Percentiles rank a stretch among this genome's conserved stretches.
These are phyloP conservation scores for Aspergillus pseudoterreus DNA, from an alignment of 2,329 filamentous ascomycete genomes.

Conservation along the genomic window DNA sequence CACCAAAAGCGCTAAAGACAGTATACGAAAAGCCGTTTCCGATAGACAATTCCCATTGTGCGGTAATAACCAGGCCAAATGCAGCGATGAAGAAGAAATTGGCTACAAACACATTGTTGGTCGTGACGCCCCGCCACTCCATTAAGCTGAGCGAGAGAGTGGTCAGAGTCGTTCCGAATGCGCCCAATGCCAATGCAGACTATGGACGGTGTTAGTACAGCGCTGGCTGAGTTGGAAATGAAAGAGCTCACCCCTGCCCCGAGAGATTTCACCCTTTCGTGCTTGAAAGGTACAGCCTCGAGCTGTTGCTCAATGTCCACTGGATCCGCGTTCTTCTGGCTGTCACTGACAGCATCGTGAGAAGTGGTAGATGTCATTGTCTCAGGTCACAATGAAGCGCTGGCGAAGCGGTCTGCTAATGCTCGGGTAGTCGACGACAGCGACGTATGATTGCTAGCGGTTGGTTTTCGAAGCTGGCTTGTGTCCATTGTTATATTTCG, in stretches of 20 bases:
- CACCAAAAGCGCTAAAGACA: conserved; percentile 53
- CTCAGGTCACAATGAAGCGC: not conserved
- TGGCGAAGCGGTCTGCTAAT: not conserved
- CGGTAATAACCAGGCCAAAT: conserved; percentile 52
- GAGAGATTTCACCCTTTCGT: conserved; percentile 12
- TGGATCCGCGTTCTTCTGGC: conserved; percentile 3
- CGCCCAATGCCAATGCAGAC: conserved; percentile 51
- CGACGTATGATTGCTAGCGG: too few species aligned
- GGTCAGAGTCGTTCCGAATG: conserved; percentile 53
- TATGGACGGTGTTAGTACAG: conserved; percentile 12
- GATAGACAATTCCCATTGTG: conserved; percentile 53
- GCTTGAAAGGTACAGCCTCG: not conserved
- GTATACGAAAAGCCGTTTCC: conserved; percentile 55
- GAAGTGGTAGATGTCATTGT: not conserved
- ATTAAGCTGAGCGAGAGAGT: conserved; percentile 54
- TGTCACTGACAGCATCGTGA: conserved; percentile 6
- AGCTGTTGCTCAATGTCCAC: conserved; percentile 17
- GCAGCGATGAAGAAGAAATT: conserved; percentile 54
- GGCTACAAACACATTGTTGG: conserved; percentile 51
- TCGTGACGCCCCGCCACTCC: conserved; percentile 52
- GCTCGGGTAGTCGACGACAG: not conserved
- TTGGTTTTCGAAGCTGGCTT: not conserved
- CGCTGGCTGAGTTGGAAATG: not conserved
- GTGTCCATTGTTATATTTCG: not conserved
- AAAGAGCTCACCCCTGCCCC: conserved; percentile 19